A percentile compares a stretch with the other conserved stretches of the same genome.
These are phyloP conservation scores for Thecaphora frezii DNA, from an alignment of 1,284 basidiomycete genomes.

Conservation along the genomic window DNA sequence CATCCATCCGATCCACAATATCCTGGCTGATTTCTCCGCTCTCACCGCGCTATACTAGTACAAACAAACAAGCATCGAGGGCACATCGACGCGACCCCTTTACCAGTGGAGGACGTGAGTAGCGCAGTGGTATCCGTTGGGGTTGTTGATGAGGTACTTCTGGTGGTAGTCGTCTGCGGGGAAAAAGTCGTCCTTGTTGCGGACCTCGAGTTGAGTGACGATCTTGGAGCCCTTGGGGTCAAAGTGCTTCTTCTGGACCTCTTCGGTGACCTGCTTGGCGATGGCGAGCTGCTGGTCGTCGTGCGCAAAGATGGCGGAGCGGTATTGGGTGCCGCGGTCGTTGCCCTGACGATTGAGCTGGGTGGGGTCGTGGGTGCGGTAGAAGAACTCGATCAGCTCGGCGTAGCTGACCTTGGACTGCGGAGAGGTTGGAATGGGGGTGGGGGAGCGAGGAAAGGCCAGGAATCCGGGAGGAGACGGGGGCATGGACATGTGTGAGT, in stretches of 20 bases:
- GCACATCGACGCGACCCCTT: no score
- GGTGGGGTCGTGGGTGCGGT: slow-evolving; percentile 88
- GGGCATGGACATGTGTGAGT: background rate
- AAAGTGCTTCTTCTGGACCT: slow-evolving; percentile 79
- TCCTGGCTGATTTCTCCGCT: no score
- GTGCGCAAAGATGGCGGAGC: slow-evolving; percentile 86
- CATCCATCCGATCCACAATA: no score
- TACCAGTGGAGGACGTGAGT: slow-evolving; percentile 37
- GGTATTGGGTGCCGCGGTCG: slow-evolving; percentile 69
- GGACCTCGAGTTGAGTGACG: slow-evolving; percentile 65
- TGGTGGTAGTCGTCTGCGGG: slow-evolving; percentile 56
- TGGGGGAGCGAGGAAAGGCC: background rate
- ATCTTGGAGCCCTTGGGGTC: slow-evolving; percentile 72
- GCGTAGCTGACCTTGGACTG: slow-evolving; percentile 70
- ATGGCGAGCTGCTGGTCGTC: slow-evolving; percentile 73
- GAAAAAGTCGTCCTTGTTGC: slow-evolving; percentile 29
- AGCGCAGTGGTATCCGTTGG: slow-evolving; percentile 51
- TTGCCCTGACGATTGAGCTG: slow-evolving; percentile 61
- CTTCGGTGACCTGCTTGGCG: slow-evolving; percentile 77
- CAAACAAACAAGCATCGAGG: no score
- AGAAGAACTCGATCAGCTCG: slow-evolving; percentile 70
- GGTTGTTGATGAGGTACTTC: slow-evolving; percentile 51
- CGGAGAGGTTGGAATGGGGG: background rate
- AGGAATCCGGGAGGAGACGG: background rate
- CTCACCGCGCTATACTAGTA: no score